Percentiles rank a stretch among this genome's conserved stretches.
Evolutionary conservation across 768 basidiomycete species (phyloP).

Genomic region (Chiua virens): DNA sequence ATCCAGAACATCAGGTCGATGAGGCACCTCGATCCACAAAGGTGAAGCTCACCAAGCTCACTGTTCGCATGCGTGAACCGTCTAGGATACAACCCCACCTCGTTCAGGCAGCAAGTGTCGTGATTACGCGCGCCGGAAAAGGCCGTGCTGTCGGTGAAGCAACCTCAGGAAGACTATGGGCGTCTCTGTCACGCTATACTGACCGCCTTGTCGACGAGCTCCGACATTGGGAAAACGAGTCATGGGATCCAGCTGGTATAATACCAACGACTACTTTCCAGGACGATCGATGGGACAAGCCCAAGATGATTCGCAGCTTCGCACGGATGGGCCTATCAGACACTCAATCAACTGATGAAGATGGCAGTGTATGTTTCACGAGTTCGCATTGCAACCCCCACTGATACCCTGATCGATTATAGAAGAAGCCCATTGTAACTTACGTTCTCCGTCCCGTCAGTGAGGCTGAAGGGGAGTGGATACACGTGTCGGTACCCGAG

Average conservation of each 20-base stretch:
- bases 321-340: conserved; percentile 53
- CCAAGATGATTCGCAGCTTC: conserved; percentile 80
- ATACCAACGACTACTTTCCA: conserved; percentile 44
- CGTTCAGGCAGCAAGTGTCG: conserved; percentile 54
- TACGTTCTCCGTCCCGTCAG: conserved; percentile 43
- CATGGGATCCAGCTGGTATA: conserved; percentile 38
- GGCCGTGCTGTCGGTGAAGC: conserved; percentile 29
- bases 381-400: background rate
- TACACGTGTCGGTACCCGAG: conserved; percentile 21
- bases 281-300: conserved; percentile 63
- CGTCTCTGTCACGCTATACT: conserved; percentile 77
- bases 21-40: conserved; percentile 32
- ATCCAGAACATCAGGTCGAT: conserved; percentile 3
- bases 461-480: conserved; percentile 39
- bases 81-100: conserved; percentile 51
- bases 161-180: conserved; percentile 55
- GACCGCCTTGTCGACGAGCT: conserved; percentile 65
- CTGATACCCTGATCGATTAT: background rate
- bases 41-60: conserved; percentile 57
- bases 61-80: conserved; percentile 58
- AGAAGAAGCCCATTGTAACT: conserved; percentile 42
- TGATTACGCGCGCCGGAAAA: conserved; percentile 48
- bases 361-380: conserved; percentile 11
- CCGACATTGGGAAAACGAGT: conserved; percentile 59
- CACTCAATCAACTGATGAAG: background rate